Conservation (phyloP, 2,329 filamentous ascomycete species). For the Atkinsonella hypoxylon region DNA sequence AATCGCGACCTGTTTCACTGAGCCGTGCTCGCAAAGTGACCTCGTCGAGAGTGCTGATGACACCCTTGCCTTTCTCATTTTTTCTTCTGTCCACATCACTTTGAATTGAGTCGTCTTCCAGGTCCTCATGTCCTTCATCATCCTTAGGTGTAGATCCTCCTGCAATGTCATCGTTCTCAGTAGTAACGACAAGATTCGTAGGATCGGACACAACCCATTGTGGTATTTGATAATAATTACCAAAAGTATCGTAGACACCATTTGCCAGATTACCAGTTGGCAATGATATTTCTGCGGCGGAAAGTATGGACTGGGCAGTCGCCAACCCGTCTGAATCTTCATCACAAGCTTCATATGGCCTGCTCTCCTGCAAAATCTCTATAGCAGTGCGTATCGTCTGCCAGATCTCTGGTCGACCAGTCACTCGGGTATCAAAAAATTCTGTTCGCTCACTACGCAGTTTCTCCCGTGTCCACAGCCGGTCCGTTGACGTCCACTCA, state of each 20-base stretch:
- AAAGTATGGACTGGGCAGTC: slow-evolving; percentile 70
- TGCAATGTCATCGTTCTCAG: slow-evolving; percentile 20
- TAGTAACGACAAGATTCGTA: slow-evolving; percentile 34
- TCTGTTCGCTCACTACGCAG: slow-evolving; percentile 62
- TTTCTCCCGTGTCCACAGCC: slow-evolving; percentile 56
- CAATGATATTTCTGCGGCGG: slow-evolving; percentile 64
- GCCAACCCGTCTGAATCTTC: slow-evolving; percentile 33
- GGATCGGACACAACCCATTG: slow-evolving; percentile 60
- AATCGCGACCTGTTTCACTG: slow-evolving; percentile 55
- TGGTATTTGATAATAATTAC: slow-evolving; percentile 57
- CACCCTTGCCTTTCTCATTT: slow-evolving; percentile 49
- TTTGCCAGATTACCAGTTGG: slow-evolving; percentile 62
- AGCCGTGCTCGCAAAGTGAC: slow-evolving; percentile 49
- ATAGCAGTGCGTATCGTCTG: slow-evolving; percentile 57
- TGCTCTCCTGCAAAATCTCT: slow-evolving; percentile 52
- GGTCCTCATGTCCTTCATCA: slow-evolving; percentile 11
- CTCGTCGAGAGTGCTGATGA: slow-evolving; percentile 39
- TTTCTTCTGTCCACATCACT: slow-evolving; percentile 28
- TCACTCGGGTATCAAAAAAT: slow-evolving; percentile 85
- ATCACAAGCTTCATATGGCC: slow-evolving; percentile 23
- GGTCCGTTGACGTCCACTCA: slow-evolving; percentile 50
- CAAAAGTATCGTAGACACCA: slow-evolving; percentile 59
- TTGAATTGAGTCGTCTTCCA: slow-evolving; percentile 11
- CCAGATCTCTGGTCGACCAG: slow-evolving; percentile 70
- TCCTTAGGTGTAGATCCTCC: slow-evolving; percentile 22